Conservation (phyloP, 2,329 filamentous ascomycete genomes). For the Rutstroemia sp. region DNA sequence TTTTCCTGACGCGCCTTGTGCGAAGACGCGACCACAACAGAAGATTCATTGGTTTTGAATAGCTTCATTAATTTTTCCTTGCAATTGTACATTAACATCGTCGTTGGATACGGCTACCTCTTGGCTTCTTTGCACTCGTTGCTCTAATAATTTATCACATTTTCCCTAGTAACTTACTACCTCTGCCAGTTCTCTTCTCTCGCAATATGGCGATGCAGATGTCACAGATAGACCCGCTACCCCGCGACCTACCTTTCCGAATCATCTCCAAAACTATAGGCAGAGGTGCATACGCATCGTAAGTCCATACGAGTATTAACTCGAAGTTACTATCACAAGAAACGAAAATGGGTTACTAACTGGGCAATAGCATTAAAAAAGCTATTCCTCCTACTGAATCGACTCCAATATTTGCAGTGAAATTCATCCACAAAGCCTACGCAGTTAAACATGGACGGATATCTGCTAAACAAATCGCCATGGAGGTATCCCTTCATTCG, state of each 20-base stretch:
- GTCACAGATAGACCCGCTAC: conserved; percentile 83
- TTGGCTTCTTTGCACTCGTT: not conserved
- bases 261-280: conserved; percentile 96
- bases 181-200: not conserved
- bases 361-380: conserved; percentile 58
- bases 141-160: not conserved
- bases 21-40: not conserved
- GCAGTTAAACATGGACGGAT: conserved; percentile 84
- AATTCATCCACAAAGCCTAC: conserved; percentile 97
- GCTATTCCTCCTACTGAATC: conserved; percentile 65
- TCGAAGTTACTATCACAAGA: not conserved
- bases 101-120: not conserved
- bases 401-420: conserved; percentile 85
- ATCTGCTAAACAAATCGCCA: conserved; percentile 78
- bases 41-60: not conserved
- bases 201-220: conserved; percentile 52
- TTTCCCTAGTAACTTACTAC: not conserved
- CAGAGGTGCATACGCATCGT: conserved; percentile 96
- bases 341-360: conserved; percentile 10
- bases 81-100: not conserved
- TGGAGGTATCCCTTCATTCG: conserved; percentile 86
- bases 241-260: conserved; percentile 79
- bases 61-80: not conserved
- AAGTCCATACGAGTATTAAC: conserved; percentile 28
- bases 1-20: not conserved